phyloP scores from a whole-genome alignment of 805 yeast species.

The Ogataea corticis region DNA sequence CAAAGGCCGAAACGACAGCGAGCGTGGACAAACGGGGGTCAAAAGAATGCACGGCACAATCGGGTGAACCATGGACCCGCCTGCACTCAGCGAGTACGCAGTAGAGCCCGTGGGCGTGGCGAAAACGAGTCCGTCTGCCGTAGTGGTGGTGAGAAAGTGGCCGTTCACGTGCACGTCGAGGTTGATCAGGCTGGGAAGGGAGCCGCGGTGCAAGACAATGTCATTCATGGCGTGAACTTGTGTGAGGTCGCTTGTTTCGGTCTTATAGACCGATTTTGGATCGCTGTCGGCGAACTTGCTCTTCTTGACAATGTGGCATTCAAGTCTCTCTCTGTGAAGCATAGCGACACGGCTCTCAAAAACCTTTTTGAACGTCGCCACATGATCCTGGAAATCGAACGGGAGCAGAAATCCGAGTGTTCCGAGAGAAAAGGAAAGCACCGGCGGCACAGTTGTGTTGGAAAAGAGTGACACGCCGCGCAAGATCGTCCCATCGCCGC shows the following conservation, averaged over 20 bases:
- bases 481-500: conserved; percentile 96
- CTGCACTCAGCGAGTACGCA: conserved; percentile 85
- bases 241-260: conserved; percentile 16
- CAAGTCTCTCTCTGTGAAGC: conserved; percentile 73
- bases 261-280: conserved; percentile 19
- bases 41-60: conserved; percentile 76
- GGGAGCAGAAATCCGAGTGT: conserved; percentile 89
- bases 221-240: conserved; percentile 89
- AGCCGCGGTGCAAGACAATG: conserved; percentile 83
- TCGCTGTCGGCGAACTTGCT: conserved; percentile 11
- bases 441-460: conserved; percentile 78
- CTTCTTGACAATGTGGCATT: conserved; percentile 62
- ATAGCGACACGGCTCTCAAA: conserved; percentile 70
- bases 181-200: conserved; percentile 79
- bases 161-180: conserved; percentile 86
- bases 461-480: conserved; percentile 81
- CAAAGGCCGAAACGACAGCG: conserved; percentile 86
- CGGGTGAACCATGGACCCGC: conserved; percentile 93
- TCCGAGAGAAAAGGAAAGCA: conserved; percentile 84
- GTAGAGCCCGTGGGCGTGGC: conserved; percentile 96
- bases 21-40: conserved; percentile 91
- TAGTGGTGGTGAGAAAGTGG: conserved; percentile 81
- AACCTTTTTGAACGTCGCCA: conserved; percentile 62
- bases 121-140: conserved; percentile 86
- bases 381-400: conserved; percentile 68